Evolutionary conservation across 2,329 filamentous ascomycete genomes (phyloP), one percentile per base, ranked within the genome.

Genomic region (Tolypocladium ovalisporum): DNA sequence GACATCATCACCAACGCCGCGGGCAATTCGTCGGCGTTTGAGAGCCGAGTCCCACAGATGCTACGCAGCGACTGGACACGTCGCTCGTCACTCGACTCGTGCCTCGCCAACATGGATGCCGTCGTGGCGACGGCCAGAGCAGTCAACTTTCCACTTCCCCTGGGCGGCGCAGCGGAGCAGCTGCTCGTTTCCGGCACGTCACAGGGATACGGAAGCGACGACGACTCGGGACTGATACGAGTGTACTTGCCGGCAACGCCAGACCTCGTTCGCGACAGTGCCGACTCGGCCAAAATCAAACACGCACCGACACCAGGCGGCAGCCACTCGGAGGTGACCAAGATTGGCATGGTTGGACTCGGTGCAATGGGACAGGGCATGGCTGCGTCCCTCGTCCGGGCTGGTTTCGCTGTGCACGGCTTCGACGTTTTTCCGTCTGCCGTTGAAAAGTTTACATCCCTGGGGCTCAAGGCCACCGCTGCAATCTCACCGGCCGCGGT

Each of bases 31-130:
- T 82, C 78, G 74, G 81, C 83, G 71, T 83, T 82, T 70, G 77
- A 79, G 63, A 79, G 82, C 62, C 70, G 80, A n/a, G 77, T 75
- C 17, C 75, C 77, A 44, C 76, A 78, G 63, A 78, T 81, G 70
- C 66, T 84, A 42, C 72, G 73, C 24, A 75, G 78, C 56, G 78
- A 81, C 61, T 78, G 76, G 69, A 68, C 65, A 17, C 62, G 71
- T 19, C 63, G 67, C 36, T 70, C 68, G 9, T 68, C 73, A 1
- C 58, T 76, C 22, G 64, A 67, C 47, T 72, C 71, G 17, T 70
- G 72, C 27, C 63, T 70, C 2, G 68, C 72, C 52, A 68, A 72
- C 59, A 66, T 73, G 63, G 70, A 19, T 35, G 27, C 27, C n/a
- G 67, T 71, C 2, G 66, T 68, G 10, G 65, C 65, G 4, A 65